A percentile compares a stretch with the other conserved stretches of the same genome.
phyloP scores from a whole-genome alignment of 1,284 basidiomycete genomes.

The Trichosporon sp. region DNA sequence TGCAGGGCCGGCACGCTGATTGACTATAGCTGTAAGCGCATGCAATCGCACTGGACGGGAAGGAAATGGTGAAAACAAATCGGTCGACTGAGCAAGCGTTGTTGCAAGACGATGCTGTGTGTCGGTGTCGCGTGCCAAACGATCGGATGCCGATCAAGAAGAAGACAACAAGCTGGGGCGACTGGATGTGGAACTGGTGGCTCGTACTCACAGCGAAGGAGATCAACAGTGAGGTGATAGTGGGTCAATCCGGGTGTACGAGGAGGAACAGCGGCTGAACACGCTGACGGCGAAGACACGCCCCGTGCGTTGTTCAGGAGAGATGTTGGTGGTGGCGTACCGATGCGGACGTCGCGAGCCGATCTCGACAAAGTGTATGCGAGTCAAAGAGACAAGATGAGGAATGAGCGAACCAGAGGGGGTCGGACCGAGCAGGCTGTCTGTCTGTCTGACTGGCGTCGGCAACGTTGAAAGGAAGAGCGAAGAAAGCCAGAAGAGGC shows the following conservation, averaged over 20 bases:
- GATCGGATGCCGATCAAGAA: neutral
- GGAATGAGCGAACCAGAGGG: neutral
- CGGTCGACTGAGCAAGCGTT: neutral
- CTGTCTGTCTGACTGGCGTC: no score
- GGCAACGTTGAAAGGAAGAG: neutral
- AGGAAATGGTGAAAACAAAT: neutral
- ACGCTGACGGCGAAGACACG: neutral
- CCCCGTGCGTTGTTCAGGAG: conserved; percentile 3
- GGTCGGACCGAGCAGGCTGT: neutral
- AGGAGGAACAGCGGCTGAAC: neutral
- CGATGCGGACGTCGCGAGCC: neutral
- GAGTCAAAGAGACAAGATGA: neutral
- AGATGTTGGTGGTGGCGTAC: neutral
- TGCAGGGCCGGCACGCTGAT: neutral
- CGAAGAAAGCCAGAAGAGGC: neutral
- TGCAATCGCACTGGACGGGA: neutral
- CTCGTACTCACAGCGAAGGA: neutral
- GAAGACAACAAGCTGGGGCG: neutral
- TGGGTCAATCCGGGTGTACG: neutral
- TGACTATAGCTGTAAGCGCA: neutral
- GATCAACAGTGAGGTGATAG: neutral
- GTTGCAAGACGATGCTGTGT: neutral
- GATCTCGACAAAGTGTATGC: neutral
- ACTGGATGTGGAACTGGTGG: neutral
- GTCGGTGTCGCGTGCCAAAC: neutral